These are phyloP conservation scores for Coccomyxa sp. DNA, from an alignment of 139 green algal species.

Conservation along the genomic window DNA sequence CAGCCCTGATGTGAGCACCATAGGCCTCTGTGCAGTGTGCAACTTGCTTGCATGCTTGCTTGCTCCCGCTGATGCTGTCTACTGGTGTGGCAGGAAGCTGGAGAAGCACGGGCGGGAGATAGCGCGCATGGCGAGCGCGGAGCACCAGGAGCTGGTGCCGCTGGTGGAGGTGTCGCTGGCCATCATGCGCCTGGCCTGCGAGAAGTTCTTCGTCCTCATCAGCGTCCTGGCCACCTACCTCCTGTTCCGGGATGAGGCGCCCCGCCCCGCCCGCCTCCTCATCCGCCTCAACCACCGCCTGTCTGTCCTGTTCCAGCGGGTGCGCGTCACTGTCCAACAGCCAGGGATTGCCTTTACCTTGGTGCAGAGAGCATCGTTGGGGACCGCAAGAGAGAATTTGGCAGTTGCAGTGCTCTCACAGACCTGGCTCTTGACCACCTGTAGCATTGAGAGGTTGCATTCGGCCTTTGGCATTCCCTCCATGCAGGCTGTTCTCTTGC, in stretches of 20 bases:
- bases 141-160: slow-evolving; percentile 57
- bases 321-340: background rate
- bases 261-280: slow-evolving; percentile 19
- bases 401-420: too few relatives aligned
- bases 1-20: too few relatives aligned
- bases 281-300: slow-evolving; percentile 43
- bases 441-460: too few relatives aligned
- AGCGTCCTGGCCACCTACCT: slow-evolving; percentile 63
- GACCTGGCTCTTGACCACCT: too few relatives aligned
- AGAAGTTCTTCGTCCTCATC: slow-evolving; percentile 78
- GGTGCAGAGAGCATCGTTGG: too few relatives aligned
- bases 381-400: too few relatives aligned
- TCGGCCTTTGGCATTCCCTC: too few relatives aligned
- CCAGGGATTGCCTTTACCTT: background rate
- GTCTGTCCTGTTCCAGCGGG: slow-evolving; percentile 52
- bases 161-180: slow-evolving; percentile 72
- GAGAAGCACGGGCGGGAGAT: slow-evolving; percentile 34
- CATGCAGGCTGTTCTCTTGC: too few relatives aligned
- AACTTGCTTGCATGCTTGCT: too few relatives aligned
- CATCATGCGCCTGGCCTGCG: slow-evolving; percentile 80
- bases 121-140: slow-evolving; percentile 16
- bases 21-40: too few relatives aligned
- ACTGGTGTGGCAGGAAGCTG: slow-evolving; percentile 14
- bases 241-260: slow-evolving; percentile 50
- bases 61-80: too few relatives aligned